Base-by-base conservation (phyloP, 2,329 filamentous ascomycete species). In the Endocalyx cinctus region DNA sequence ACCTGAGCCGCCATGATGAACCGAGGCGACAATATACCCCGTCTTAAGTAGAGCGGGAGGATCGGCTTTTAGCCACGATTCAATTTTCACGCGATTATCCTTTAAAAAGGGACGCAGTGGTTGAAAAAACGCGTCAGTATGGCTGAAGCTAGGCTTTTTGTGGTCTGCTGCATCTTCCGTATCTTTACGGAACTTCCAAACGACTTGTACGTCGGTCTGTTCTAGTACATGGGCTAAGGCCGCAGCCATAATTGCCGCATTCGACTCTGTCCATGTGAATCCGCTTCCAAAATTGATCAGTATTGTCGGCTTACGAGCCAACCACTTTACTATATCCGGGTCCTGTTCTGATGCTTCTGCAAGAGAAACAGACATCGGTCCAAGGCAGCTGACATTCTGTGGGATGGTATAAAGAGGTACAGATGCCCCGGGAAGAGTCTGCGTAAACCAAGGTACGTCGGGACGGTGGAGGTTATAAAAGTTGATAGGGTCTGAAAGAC, bases 1-100 rank as follows among this genome's bases (percentile, higher is more conserved):
- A 6, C 47, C 41, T 6, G 47, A 34, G 5, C 47, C 46, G 6
- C 47, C 46, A 19, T 51, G 44, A 8, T 51, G 46, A 10, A 48
- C 42, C 5, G 44, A 47, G 5, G 33, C 38, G 4, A 39, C 27
- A n/a, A 46, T 29, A 28, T 49, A 35, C 7, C 46, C 47, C 2
- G 40, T 39, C n/a, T 40, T 36, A 6, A 48, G 15, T 14, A 48
- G 31, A 11, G 45, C 29, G 12, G 42, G 19, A 7, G 42, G 45
- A n/a, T 43, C 43, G 4, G 33, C 39, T 4, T 29, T 30, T 10
- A 50, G 20, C 47, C 43, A 50, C 2, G 25, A 15, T 7, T 35
- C 27, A 10, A 50, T 31, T n/a, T 34, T 39, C 2, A 47, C 29
- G 10, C 47, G 37, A 4, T 34, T 40, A 17, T 29, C 27, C 8